phyloP scores from a whole-genome alignment of 192 early-diverging fungal genomes.

The Podochytrium sp. region DNA sequence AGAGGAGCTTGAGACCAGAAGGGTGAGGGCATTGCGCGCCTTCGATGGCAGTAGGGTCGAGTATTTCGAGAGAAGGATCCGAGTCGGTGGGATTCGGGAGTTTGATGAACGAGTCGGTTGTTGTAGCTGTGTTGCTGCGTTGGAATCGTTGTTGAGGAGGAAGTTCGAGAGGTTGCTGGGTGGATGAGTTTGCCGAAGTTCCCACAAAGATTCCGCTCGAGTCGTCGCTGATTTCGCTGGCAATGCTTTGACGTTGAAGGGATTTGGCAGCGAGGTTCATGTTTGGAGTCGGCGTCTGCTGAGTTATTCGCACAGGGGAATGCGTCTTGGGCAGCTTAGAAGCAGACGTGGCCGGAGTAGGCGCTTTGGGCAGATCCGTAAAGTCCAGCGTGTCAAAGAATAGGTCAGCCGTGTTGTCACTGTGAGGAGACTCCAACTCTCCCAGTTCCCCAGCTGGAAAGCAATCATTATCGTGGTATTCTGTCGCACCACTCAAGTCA shows the following conservation, averaged over 20 bases:
- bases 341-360: neutral
- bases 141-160: neutral
- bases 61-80: neutral
- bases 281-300: no score
- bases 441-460: constrained; percentile 3
- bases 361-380: constrained; percentile 1
- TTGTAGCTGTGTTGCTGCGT: neutral
- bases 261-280: neutral
- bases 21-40: neutral
- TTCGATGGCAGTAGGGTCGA: neutral
- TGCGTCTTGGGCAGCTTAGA: no score
- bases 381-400: constrained; percentile 30
- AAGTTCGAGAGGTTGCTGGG: neutral
- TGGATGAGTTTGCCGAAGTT: no score
- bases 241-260: neutral
- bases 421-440: neutral
- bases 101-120: constrained; percentile 23
- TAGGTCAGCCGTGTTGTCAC: neutral
- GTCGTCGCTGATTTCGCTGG: constrained; percentile 4
- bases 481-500: neutral
- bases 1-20: neutral
- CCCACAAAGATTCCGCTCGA: constrained; percentile 19
- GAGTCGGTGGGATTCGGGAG: neutral
- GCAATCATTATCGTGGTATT: neutral
- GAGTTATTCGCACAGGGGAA: no score